Base-by-base conservation (phyloP, 306 rosid genomes). In the Acacia confusa region DNA sequence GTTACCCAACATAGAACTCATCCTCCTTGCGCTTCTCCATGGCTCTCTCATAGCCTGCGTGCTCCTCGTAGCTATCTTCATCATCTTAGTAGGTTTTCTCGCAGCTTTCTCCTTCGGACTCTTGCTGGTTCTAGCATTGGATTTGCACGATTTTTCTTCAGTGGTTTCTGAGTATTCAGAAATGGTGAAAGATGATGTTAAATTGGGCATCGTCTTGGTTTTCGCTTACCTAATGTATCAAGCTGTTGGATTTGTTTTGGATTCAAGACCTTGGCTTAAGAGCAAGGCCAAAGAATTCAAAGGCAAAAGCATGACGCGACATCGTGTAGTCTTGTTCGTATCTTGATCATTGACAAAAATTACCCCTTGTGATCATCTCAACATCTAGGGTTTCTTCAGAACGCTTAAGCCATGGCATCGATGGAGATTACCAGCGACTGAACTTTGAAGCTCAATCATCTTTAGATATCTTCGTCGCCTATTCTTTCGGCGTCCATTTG, bases 1-100 rank as follows among this genome's bases (percentile, higher is more conserved):
- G 89, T 83, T 78, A 27, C 82, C 85, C 32, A 83, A 86, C 43
- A 61, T 81, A 55, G 89, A 86, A 70, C 87, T 83, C 79, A 78
- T 86, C 73, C 79, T 86, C 71, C 68, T 83, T 13, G 71, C 85
- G 45, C 81, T 86, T 74, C 79, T 83, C 32, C 85, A 86, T 81
- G 89, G 64, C 85, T 86, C 85, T 9, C 60, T 86, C 34, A 76
- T 86, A 27, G 79, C 78, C 72, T 74, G 45, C 22, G 58, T 86
- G 27, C 74, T 83, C 0, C 82, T 86, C 65, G 12, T 81, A 0
- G 34, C 6, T 34, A 81, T 86, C 58, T 55, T 78, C 82, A 15
- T 55, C 48, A 50, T 81, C 28, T 58, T 86, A 11, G 30, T 70
- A 32, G 40, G 78, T 70, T 82, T 86, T 72, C 72, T 78, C 27